These are phyloP conservation scores for Phycomyces nitens DNA, from an alignment of 192 early-diverging fungal species.

Conservation along the genomic window DNA sequence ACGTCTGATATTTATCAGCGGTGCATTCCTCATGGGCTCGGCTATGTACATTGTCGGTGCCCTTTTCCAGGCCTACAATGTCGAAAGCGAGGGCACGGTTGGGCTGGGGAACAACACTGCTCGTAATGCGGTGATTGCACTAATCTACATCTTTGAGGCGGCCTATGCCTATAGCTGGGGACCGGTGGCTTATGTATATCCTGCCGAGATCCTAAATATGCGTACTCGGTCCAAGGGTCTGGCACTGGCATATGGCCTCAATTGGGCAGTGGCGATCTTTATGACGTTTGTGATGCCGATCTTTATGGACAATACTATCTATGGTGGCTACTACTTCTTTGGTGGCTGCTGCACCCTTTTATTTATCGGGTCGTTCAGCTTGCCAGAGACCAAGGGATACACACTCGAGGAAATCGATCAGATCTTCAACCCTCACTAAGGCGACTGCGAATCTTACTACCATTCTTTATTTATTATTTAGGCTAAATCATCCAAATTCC, in stretches of 20 bases:
- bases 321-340: conserved; percentile 37
- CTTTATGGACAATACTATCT: conserved; percentile 35
- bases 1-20: conserved; percentile 67
- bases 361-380: conserved; percentile 53
- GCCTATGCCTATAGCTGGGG: conserved; percentile 36
- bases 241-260: conserved; percentile 31
- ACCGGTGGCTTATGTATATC: conserved; percentile 30
- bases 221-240: conserved; percentile 34
- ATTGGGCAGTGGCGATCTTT: conserved; percentile 35
- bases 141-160: conserved; percentile 34
- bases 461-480: no score
- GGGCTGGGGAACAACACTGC: conserved; percentile 10
- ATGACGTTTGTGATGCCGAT: conserved; percentile 39
- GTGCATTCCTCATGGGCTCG: conserved; percentile 63
- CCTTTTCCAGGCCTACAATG: conserved; percentile 22
- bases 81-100: conserved; percentile 18
- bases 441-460: not conserved
- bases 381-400: conserved; percentile 80
- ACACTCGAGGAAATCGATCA: conserved; percentile 88
- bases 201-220: conserved; percentile 33
- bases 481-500: no score
- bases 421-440: conserved; percentile 49
- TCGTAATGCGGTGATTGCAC: conserved; percentile 27
- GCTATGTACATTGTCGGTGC: conserved; percentile 62
- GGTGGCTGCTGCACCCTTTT: conserved; percentile 37